These are phyloP conservation scores for Aspergillus leporis DNA, from an alignment of 495 filamentous ascomycete genomes.

Conservation along the genomic window DNA sequence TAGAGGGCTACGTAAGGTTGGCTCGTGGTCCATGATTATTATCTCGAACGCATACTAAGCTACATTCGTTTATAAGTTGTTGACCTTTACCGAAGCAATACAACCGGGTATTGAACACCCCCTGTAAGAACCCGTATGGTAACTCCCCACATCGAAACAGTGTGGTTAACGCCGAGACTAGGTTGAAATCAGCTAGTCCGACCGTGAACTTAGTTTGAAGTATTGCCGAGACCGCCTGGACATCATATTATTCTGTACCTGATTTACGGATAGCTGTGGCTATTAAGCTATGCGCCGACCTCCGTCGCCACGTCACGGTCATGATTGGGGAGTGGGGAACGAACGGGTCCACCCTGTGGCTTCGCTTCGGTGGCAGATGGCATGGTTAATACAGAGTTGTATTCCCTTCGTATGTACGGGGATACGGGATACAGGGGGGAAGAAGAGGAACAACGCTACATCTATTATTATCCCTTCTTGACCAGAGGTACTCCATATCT, in stretches of 20 bases:
- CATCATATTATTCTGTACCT: too few species aligned
- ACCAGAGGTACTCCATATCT: too few species aligned
- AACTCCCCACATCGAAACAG: neutral
- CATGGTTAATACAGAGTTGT: neutral
- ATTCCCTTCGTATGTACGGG: neutral
- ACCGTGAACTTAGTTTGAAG: neutral
- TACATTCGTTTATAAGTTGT: neutral
- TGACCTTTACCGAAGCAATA: neutral
- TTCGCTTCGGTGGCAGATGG: neutral
- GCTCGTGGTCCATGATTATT: neutral
- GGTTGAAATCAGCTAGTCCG: neutral
- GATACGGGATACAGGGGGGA: neutral
- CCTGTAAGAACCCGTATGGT: neutral
- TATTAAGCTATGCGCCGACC: neutral
- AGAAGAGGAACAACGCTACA: neutral
- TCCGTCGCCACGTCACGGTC: constrained; percentile 4
- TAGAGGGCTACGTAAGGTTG: neutral
- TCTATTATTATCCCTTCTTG: too few species aligned
- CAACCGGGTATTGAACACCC: constrained; percentile 1
- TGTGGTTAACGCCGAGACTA: constrained; percentile 3
- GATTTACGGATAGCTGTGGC: neutral
- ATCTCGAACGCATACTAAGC: neutral
- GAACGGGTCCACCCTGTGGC: neutral
- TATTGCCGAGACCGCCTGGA: neutral
- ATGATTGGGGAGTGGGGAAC: neutral